Evolutionary conservation across 2,329 filamentous ascomycete genomes (phyloP), one percentile per base, ranked within the genome.

Genomic region (Trichoderma atroviride): DNA sequence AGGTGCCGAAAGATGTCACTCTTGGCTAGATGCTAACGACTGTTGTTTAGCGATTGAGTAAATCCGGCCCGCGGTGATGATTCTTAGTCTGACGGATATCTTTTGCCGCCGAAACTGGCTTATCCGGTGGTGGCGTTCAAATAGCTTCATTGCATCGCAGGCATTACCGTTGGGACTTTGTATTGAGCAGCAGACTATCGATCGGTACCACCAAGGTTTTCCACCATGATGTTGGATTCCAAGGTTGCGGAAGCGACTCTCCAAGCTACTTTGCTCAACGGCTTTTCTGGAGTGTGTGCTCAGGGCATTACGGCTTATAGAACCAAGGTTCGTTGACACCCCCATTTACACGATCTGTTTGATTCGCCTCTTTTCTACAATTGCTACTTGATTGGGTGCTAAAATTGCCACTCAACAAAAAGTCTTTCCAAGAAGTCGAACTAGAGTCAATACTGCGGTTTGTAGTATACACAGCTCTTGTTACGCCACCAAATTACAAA

Each of bases 101-200:
- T n/a, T 52, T 55, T 67, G 40, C 40, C 37, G 64, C 29, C 29
- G 5, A 67, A 52, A 29, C 35, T 59, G 53, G 29, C 55, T 59
- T 68, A 61, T 68, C 57, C 65, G 65, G 33, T 33, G 35, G 47
- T 50, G 57, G 65, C 65, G 65, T 68, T 68, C 65, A 68, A 68
- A 68, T 68, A 68, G 65, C 57, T 33, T 61, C 65, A 61, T 55
- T 31, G 65, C 33, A 61, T 60, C 65, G 24, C 24, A 27, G 50
- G 53, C 31, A 19, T 61, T 61, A 43, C 37, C 31, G 57, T 24
- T 61, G 24, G 47, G 55, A 29, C 13, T 50, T 29, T 40, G 52
- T 40, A n/a, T 52, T 47, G 40, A 52, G 37, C 43, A 50, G 29
- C 53, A 29, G 29, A 58, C 53, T 58, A 60, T 55, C 55, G 24